phyloP scores from a whole-genome alignment of 1,284 basidiomycete species.

The Malassezia restricta region DNA sequence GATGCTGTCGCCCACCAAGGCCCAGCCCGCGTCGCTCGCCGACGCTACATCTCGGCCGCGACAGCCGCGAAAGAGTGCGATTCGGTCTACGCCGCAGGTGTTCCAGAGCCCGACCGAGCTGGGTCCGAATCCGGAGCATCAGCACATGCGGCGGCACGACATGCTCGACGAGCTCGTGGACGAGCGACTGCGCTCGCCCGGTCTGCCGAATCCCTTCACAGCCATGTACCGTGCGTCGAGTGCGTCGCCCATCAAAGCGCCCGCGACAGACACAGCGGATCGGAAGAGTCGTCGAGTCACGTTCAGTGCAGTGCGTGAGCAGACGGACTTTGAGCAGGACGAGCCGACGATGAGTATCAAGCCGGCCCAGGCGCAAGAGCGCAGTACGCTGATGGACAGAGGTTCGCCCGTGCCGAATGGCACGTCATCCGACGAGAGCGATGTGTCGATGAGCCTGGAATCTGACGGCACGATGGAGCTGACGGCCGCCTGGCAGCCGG shows the following conservation, averaged over 20 bases:
- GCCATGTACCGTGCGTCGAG: constrained; percentile 5
- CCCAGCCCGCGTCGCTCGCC: too few relatives aligned
- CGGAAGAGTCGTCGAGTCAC: constrained; percentile 20
- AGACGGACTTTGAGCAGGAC: constrained; percentile 20
- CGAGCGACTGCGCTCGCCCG: constrained; percentile 6
- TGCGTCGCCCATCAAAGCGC: constrained; percentile 6
- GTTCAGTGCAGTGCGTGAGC: constrained; percentile 16
- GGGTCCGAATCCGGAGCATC: constrained; percentile 21
- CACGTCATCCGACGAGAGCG: neutral
- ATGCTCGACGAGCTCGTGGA: constrained; percentile 2
- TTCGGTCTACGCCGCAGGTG: constrained; percentile 30
- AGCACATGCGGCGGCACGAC: constrained; percentile 9
- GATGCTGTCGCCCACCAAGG: too few relatives aligned
- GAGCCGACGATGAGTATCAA: constrained; percentile 27
- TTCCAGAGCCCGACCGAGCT: constrained; percentile 34
- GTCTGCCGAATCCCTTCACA: constrained; percentile 14
- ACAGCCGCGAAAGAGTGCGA: constrained; percentile 29
- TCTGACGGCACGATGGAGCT: constrained; percentile 11
- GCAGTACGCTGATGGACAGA: constrained; percentile 1
- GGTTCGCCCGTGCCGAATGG: constrained; percentile 5
- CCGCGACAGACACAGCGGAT: neutral
- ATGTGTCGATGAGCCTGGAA: neutral
- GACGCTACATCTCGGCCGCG: too few relatives aligned
- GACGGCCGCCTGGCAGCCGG: constrained; percentile 8
- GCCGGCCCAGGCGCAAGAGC: constrained; percentile 6